phyloP scores from a whole-genome alignment of 164 flowering plant species.

The Tetrastigma voinierianum region DNA sequence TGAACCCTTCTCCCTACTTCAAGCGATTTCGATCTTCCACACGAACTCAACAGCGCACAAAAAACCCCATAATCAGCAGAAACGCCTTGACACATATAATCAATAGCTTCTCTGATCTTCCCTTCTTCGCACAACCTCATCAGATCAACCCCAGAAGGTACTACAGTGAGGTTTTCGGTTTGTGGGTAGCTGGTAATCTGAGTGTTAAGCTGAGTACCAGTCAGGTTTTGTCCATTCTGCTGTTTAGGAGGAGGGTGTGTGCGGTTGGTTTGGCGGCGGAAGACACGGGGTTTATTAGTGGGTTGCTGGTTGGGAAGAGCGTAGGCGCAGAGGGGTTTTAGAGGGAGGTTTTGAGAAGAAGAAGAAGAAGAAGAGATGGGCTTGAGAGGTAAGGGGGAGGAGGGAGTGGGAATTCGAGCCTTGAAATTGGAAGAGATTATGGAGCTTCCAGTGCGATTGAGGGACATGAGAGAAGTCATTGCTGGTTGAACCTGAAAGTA shows the following conservation, averaged over 20 bases:
- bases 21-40: conserved; percentile 18
- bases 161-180: neutral
- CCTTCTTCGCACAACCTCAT: conserved; percentile 35
- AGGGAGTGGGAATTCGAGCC: neutral
- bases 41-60: conserved; percentile 21
- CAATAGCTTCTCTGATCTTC: conserved; percentile 30
- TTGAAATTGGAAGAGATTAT: conserved; percentile 8
- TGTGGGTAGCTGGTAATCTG: conserved; percentile 8
- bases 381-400: neutral
- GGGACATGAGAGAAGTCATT: conserved; percentile 22
- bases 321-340: conserved; percentile 16
- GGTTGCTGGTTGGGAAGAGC: neutral
- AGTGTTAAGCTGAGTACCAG: neutral
- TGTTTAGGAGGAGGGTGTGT: conserved; percentile 2
- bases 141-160: conserved; percentile 20
- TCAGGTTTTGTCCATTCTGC: neutral
- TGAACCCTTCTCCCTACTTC: conserved; percentile 32
- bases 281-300: neutral
- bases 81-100: conserved; percentile 24
- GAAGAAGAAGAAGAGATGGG: neutral
- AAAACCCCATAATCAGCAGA: conserved; percentile 22
- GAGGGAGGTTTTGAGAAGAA: neutral
- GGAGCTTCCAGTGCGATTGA: conserved; percentile 11
- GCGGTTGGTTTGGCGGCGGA: conserved; percentile 12
- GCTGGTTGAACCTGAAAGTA: neutral